Evolutionary conservation across 2,329 filamentous ascomycete species (phyloP).

Genomic region (Colletotrichum paranaense): DNA sequence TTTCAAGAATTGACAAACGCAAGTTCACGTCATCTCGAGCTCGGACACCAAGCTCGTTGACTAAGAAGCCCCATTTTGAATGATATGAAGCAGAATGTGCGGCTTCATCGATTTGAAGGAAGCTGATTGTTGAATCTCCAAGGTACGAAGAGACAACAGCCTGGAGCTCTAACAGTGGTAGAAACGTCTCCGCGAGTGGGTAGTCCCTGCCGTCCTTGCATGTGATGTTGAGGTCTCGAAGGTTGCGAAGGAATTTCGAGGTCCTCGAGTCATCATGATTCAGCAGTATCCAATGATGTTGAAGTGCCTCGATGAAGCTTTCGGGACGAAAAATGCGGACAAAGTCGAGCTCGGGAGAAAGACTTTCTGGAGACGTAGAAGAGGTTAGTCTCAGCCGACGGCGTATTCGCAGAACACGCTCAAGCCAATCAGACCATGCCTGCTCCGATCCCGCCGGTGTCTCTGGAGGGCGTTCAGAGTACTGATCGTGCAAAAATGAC

Average conservation of each 20-base stretch:
- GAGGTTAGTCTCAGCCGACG: not conserved
- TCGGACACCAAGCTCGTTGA: not conserved
- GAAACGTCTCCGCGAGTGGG: not conserved
- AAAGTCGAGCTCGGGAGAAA: not conserved
- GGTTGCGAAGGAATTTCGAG: not conserved
- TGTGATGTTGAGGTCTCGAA: not conserved
- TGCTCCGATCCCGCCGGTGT: not conserved
- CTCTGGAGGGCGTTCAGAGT: not conserved
- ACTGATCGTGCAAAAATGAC: not conserved
- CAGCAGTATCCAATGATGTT: not conserved
- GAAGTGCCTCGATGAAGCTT: not conserved
- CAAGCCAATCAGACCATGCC: not conserved
- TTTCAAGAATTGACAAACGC: not conserved
- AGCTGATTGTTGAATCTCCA: not conserved
- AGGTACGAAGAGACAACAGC: not conserved
- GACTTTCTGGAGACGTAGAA: not conserved
- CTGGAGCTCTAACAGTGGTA: not conserved
- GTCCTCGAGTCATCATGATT: not conserved
- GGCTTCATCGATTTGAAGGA: not conserved
- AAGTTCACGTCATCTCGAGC: not conserved
- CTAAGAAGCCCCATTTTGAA: not conserved
- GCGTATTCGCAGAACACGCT: not conserved
- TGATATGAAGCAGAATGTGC: not conserved
- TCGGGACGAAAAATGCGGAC: not conserved
- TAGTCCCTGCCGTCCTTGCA: not conserved